Conservation (phyloP, 2,329 filamentous ascomycete species). For the Hypoxylon sp. region DNA sequence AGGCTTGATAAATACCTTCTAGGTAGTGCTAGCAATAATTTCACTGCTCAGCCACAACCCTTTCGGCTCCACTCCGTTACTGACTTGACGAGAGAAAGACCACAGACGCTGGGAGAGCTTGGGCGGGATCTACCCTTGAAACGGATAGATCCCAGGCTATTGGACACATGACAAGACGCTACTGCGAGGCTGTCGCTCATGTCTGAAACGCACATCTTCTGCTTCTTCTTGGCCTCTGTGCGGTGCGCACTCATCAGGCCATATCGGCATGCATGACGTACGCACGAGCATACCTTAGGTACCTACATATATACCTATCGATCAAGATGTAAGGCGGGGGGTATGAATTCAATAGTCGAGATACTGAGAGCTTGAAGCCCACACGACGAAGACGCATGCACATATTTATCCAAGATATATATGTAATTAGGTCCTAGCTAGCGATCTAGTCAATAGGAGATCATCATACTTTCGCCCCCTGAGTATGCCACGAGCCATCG, state of each 20-base stretch:
- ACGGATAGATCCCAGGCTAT: conserved; percentile 20
- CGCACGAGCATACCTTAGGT: background rate
- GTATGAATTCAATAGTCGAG: background rate
- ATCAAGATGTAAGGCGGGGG: background rate
- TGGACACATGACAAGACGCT: conserved; percentile 15
- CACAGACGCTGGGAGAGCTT: conserved; percentile 22
- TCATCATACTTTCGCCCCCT: background rate
- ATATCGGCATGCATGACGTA: conserved; percentile 21
- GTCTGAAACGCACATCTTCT: conserved; percentile 31
- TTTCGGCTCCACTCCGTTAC: conserved; percentile 3
- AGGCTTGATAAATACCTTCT: background rate
- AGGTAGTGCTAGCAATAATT: background rate
- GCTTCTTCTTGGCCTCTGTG: conserved; percentile 5
- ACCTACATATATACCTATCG: background rate
- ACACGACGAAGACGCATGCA: conserved; percentile 1
- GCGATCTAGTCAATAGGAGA: background rate
- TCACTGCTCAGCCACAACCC: background rate
- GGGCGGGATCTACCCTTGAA: conserved; percentile 29
- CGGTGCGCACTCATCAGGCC: conserved; percentile 14
- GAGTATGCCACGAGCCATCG: background rate
- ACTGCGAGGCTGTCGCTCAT: conserved; percentile 25
- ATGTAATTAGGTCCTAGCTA: background rate
- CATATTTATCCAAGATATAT: background rate
- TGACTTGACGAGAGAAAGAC: conserved; percentile 10
- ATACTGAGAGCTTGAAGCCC: background rate